A percentile compares a stretch with the other conserved stretches of the same genome.
phyloP scores from a whole-genome alignment of 352 stramenopile species.

The Globisporangium cederbergense region DNA sequence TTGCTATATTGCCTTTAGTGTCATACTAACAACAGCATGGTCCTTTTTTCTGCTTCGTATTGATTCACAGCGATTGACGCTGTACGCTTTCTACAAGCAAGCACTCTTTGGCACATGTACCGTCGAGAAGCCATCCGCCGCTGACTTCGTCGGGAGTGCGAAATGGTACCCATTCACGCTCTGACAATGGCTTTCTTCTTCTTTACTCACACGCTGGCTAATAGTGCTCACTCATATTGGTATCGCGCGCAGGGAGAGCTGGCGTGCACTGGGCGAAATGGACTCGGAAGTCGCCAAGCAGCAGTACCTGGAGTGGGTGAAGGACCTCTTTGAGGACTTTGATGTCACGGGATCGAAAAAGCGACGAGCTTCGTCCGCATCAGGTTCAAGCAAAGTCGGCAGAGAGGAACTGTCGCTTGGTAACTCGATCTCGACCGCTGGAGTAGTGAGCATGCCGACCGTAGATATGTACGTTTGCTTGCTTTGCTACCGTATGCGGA shows the following conservation, averaged over 20 bases:
- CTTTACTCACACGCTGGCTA: not conserved
- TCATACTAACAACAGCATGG: not conserved
- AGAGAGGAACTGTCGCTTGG: slow-evolving; percentile 32
- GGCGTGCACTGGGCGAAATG: slow-evolving; percentile 60
- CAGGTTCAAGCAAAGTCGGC: slow-evolving; percentile 18
- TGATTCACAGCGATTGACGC: slow-evolving; percentile 44
- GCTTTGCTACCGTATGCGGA: not conserved
- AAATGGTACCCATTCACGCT: slow-evolving; percentile 50
- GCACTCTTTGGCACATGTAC: slow-evolving; percentile 54
- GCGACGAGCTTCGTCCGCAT: slow-evolving; percentile 18
- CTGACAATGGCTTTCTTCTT: not conserved
- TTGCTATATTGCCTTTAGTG: not conserved
- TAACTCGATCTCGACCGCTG: slow-evolving; percentile 43
- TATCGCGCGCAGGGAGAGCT: slow-evolving; percentile 48
- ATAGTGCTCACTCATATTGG: not conserved
- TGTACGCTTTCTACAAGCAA: slow-evolving; percentile 87
- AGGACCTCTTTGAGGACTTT: slow-evolving; percentile 71
- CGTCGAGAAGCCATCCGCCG: slow-evolving; percentile 50
- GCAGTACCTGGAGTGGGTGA: slow-evolving; percentile 66
- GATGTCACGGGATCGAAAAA: slow-evolving; percentile 36
- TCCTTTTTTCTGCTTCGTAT: not conserved
- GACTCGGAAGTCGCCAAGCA: slow-evolving; percentile 46
- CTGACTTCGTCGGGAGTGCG: slow-evolving; percentile 61
- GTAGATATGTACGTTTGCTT: slow-evolving; percentile 56
- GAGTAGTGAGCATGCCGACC: slow-evolving; percentile 56